A percentile compares a stretch with the other conserved stretches of the same genome.
phyloP scores from a whole-genome alignment of 257 asterid species.

The Mentha longifolia region DNA sequence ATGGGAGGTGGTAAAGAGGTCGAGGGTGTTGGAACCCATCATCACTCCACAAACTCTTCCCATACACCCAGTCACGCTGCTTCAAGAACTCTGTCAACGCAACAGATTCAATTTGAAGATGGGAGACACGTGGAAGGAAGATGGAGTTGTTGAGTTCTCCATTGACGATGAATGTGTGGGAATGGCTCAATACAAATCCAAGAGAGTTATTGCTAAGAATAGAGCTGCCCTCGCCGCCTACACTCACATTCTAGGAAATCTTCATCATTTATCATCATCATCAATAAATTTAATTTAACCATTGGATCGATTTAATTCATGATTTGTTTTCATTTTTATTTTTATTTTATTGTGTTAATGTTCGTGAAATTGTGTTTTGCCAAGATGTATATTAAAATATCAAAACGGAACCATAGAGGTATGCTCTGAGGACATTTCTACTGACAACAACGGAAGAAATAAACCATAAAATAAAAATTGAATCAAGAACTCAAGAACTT shows the following conservation, averaged over 20 bases:
- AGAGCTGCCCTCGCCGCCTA: conserved; percentile 55
- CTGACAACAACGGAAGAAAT: no score
- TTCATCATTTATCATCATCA: neutral
- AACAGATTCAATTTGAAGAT: conserved; percentile 9
- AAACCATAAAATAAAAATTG: no score
- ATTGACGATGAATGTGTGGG: conserved; percentile 38
- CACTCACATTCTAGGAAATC: neutral
- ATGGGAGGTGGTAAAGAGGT: conserved; percentile 45
- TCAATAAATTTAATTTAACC: no score
- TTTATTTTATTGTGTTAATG: no score
- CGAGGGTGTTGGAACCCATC: no score
- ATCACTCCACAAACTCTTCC: conserved; percentile 40
- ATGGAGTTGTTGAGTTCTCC: conserved; percentile 40
- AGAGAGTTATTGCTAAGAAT: conserved; percentile 39
- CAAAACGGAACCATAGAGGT: no score
- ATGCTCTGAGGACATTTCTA: no score
- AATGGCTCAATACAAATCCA: conserved; percentile 37
- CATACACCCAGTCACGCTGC: conserved; percentile 44
- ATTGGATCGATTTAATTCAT: no score
- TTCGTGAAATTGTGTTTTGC: no score
- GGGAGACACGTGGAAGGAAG: conserved; percentile 45
- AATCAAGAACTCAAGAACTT: neutral
- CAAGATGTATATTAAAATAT: no score
- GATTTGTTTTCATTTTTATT: no score
- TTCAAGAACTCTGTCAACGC: conserved; percentile 48